phyloP scores from a whole-genome alignment of 306 rosid genomes.

The Trifolium pratense region DNA sequence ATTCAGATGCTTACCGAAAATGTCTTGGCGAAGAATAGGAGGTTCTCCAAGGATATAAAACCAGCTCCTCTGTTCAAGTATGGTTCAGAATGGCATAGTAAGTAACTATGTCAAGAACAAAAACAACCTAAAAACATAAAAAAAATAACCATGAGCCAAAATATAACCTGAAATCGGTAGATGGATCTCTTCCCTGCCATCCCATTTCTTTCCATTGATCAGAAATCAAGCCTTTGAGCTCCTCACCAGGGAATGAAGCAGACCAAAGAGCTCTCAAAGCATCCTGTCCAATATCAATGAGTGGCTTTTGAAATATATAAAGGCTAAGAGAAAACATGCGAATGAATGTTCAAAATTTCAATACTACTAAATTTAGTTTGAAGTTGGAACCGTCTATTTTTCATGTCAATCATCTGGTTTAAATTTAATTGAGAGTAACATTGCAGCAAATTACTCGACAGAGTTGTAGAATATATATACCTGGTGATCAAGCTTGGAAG shows the following conservation, averaged over 20 bases:
- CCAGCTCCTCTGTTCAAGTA: conserved; percentile 80
- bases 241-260: conserved; percentile 74
- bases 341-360: conserved; percentile 7
- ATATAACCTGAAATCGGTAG: conserved; percentile 89
- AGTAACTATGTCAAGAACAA: conserved; percentile 17
- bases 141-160: conserved; percentile 23
- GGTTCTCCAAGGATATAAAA: conserved; percentile 92
- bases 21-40: conserved; percentile 83
- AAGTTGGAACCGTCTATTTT: conserved; percentile 14
- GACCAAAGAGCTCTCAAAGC: conserved; percentile 86
- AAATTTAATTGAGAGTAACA: conserved; percentile 2
- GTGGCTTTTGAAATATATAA: conserved; percentile 22
- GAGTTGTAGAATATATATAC: conserved; percentile 39
- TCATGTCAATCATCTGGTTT: neutral
- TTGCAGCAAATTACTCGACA: conserved; percentile 14
- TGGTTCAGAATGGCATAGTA: conserved; percentile 14
- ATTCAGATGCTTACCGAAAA: conserved; percentile 61
- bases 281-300: conserved; percentile 56
- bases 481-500: conserved; percentile 78
- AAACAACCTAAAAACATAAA: neutral
- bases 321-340: conserved; percentile 1
- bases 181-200: conserved; percentile 97
- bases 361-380: neutral
- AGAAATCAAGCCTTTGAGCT: conserved; percentile 81
- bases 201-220: conserved; percentile 99